phyloP scores from a whole-genome alignment of 1,284 basidiomycete species.

The Phylloboletellus chloephorus region DNA sequence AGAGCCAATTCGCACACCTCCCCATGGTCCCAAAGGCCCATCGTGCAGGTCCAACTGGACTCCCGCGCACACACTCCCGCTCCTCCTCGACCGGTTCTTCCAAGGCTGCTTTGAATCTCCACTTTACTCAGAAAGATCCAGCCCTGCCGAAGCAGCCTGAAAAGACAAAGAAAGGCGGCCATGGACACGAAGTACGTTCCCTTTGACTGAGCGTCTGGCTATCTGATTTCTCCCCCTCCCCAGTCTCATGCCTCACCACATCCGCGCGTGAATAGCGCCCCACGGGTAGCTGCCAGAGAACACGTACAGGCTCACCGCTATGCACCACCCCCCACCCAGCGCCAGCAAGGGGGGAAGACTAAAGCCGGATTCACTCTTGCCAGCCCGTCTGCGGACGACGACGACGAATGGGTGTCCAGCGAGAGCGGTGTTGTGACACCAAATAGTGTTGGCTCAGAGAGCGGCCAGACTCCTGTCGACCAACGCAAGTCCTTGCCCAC shows the following conservation, averaged over 20 bases:
- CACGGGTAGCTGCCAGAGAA: constrained; percentile 49
- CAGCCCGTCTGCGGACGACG: constrained; percentile 45
- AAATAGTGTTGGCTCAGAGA: constrained; percentile 43
- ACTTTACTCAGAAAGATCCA: constrained; percentile 62
- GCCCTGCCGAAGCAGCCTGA: constrained; percentile 40
- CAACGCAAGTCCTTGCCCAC: constrained; percentile 16
- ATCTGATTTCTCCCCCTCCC: constrained; percentile 11
- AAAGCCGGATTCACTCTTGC: constrained; percentile 58
- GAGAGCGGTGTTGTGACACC: constrained; percentile 71
- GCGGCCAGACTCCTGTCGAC: constrained; percentile 35
- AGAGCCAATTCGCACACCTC: constrained; percentile 28
- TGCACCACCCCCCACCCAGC: constrained; percentile 32
- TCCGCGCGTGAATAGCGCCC: constrained; percentile 44
- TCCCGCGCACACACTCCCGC: constrained; percentile 56
- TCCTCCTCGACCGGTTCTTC: constrained; percentile 51
- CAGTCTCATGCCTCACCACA: constrained; percentile 37
- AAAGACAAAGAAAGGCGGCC: constrained; percentile 46
- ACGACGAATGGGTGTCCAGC: constrained; percentile 71
- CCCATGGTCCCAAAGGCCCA: constrained; percentile 48
- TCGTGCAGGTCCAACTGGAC: constrained; percentile 37
- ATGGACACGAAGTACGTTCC: constrained; percentile 41
- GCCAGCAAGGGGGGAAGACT: constrained; percentile 36
- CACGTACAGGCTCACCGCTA: constrained; percentile 37
- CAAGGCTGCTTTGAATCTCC: constrained; percentile 53
- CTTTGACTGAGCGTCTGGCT: constrained; percentile 10